Evolutionary conservation across 78 protist species (phyloP), one percentile per base, ranked within the genome.

Genomic region (Dictyostelium brefeldianum): DNA sequence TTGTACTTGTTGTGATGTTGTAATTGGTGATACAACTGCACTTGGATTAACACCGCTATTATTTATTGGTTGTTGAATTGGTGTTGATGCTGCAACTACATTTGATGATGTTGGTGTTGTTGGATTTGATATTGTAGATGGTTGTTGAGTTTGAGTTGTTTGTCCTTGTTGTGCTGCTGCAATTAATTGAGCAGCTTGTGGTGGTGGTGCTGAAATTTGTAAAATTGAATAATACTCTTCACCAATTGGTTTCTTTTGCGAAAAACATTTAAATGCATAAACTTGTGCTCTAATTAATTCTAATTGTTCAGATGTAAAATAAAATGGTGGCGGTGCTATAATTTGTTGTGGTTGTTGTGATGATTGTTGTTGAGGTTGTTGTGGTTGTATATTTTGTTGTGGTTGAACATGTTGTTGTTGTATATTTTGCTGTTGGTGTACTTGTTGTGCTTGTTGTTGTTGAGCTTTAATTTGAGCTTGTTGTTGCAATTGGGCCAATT

Each of bases 261-360:
- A n/a, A 17, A 84, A 71, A 64, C 51, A 74, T 57, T 54, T 56
- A 59, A 59, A 74, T n/a, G 75, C 82, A 17, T 59, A 14, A 15
- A 84, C 69, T 10, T 84, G 91, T n/a, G 69, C 73, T 48, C 79
- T 84, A n/a, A 84, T 14, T 12, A 57, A 22, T 6, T 74, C 62
- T n/a, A 74, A 46, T 74, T 84, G 91, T 17, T 84, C 91, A 31
- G 12, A 82, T 10, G 91, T 43, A 22, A 84, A 27, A 18, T 71
- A 69, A 8, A 41, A 36, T 50, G 71, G 25, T 9, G 48, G 62
- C n/a, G 69, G 69, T 0, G 69, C 22, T 59, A 59, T 22, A 10
- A 27, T 20, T 27, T 47, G 65, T 65, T 64, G 89, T 6, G 69
- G 89, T 27, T 62, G 75, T 59, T 53, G 71, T 31, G 69, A 4